Evolutionary conservation across 805 yeast genomes (phyloP).

Genomic region (Brettanomyces nanus): DNA sequence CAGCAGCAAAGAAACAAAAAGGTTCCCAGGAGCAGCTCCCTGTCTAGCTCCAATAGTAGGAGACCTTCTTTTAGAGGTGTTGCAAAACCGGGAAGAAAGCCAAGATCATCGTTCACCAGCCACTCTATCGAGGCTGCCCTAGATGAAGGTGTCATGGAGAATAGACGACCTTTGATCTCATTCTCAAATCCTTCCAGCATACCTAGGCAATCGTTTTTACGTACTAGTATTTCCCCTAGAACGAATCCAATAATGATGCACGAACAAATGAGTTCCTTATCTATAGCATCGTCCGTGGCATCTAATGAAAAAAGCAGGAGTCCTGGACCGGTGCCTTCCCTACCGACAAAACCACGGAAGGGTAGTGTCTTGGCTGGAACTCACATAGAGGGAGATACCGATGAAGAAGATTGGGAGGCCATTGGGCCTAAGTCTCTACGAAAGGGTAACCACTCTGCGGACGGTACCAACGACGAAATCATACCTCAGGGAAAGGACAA

Average conservation of each 20-base stretch:
- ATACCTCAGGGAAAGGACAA: slow-evolving; percentile 14
- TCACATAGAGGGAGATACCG: slow-evolving; percentile 43
- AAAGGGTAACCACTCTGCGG: slow-evolving; percentile 15
- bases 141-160: slow-evolving; percentile 23
- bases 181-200: slow-evolving; percentile 27
- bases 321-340: no score
- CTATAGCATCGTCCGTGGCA: background rate
- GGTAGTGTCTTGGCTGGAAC: background rate
- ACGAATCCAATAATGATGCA: slow-evolving; percentile 16
- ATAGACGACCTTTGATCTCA: slow-evolving; percentile 27
- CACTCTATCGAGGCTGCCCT: slow-evolving; percentile 24
- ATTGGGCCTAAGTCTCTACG: slow-evolving; percentile 69
- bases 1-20: slow-evolving; percentile 6
- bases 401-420: slow-evolving; percentile 94
- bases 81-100: slow-evolving; percentile 27
- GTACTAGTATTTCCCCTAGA: slow-evolving; percentile 25
- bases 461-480: slow-evolving; percentile 15
- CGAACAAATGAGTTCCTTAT: background rate
- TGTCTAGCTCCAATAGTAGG: slow-evolving; percentile 14
- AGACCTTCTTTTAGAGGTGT: slow-evolving; percentile 29
- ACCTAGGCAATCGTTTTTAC: slow-evolving; percentile 32
- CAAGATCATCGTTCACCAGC: slow-evolving; percentile 25
- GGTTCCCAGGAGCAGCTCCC: slow-evolving; percentile 15
- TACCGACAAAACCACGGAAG: background rate
- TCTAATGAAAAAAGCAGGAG: background rate